Base-by-base conservation (phyloP, 169 alveolate species). In the Eimeria acervulina region DNA sequence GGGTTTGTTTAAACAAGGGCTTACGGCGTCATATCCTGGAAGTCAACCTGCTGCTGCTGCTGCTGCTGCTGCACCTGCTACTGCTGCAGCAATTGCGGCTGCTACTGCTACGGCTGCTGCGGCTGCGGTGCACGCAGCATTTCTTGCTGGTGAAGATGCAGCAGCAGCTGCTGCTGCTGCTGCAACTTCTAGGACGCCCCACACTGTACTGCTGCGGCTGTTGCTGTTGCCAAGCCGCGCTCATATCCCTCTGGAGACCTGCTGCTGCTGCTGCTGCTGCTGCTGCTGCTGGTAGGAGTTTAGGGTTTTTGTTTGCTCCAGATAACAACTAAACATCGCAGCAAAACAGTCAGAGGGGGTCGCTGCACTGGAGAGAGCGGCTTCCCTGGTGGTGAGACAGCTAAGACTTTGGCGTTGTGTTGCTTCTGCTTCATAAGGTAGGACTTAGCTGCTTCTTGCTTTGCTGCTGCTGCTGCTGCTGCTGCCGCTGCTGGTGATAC, bases 381-480 rank as follows among this genome's bases (percentile, higher is more conserved):
- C 28, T 36, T 17, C 21, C 87, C 87, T 10, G 87, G 87, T 7
- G 87, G 87, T 13, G 59, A 28, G 31, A n/a, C 47, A 38, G 61
- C 87, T 15, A 76, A 38, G 5, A 26, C 61, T 23, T 23, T 36
- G 21, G 87, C 87, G 19, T 38, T 2, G 5, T 28, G 12, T 23
- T 76, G 87, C 87, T 76, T 19, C 61, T 10, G 12, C 87, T 42
- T 10, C 47, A 68, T 12, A 28, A 68, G 5, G 44, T 12, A 68
- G 15, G 80, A 68, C 7, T 33, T 33, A 17, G 59, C 59, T 36
- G 63, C 51, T 38, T 38, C 59, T 36, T 28, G 38, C 12, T 38
- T 38, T 76, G 87, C 61, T 42, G 87, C 87, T 76, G 87, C 87
- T 38, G 59, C 87, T 76, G 87, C 87, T 76, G 87, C 87, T 76